These are phyloP conservation scores for Botrytis sinoallii DNA, from an alignment of 2,329 filamentous ascomycete species.

Conservation along the genomic window DNA sequence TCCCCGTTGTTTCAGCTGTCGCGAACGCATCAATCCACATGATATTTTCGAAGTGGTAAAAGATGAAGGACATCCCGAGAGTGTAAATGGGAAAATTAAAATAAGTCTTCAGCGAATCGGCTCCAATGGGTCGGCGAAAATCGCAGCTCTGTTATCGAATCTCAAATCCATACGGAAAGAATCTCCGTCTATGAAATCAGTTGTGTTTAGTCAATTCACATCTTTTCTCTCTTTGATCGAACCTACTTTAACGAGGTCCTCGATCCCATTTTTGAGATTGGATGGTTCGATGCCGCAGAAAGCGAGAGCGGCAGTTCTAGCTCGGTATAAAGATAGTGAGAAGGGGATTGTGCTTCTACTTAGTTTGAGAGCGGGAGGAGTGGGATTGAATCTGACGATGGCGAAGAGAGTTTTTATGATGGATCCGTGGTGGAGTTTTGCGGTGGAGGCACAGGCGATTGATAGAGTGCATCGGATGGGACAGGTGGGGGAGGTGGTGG, in stretches of 20 bases:
- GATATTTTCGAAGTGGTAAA: slow-evolving; percentile 92
- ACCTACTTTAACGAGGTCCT: slow-evolving; percentile 68
- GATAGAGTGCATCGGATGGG: slow-evolving; percentile 98
- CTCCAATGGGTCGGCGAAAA: slow-evolving; percentile 78
- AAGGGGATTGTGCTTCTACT: slow-evolving; percentile 76
- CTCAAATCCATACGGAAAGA: slow-evolving; percentile 66
- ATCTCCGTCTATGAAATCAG: slow-evolving; percentile 73
- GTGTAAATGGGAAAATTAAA: slow-evolving; percentile 45
- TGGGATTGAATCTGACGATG: slow-evolving; percentile 87
- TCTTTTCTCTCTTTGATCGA: slow-evolving; percentile 92
- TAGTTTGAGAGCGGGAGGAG: slow-evolving; percentile 83
- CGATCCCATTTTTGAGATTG: slow-evolving; percentile 79
- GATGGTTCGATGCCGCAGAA: slow-evolving; percentile 91
- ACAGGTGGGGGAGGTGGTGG: slow-evolving; percentile 79
- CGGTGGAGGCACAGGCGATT: slow-evolving; percentile 94
- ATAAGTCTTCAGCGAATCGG: slow-evolving; percentile 61
- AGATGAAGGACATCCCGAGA: slow-evolving; percentile 60
- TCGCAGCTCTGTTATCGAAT: slow-evolving; percentile 73
- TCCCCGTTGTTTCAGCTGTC: slow-evolving; percentile 87
- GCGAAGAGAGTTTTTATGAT: slow-evolving; percentile 95
- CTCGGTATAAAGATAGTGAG: slow-evolving; percentile 61
- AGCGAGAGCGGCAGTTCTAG: slow-evolving; percentile 72
- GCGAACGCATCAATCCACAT: slow-evolving; percentile 73
- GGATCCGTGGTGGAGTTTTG: slow-evolving; percentile 99
- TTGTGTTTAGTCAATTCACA: slow-evolving; percentile 96